Evolutionary conservation across 306 rosid genomes (phyloP).

Genomic region (Bauhinia variegata): DNA sequence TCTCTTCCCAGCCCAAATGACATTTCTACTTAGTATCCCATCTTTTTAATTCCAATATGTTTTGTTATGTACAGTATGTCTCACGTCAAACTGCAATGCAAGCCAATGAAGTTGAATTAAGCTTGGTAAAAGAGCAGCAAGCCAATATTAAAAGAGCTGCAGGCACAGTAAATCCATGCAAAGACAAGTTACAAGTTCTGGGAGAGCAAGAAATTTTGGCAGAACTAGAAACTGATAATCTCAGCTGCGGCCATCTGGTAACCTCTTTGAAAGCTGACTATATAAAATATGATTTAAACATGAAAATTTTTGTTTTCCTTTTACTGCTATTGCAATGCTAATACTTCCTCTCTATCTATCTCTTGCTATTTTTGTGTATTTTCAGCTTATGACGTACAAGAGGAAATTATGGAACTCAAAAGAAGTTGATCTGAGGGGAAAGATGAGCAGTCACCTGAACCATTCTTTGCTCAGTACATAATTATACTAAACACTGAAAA

Average conservation of each 20-base stretch:
- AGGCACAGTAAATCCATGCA: slow-evolving; percentile 44
- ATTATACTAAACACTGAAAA: slow-evolving; percentile 26
- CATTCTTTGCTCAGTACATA: slow-evolving; percentile 28
- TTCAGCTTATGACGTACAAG: slow-evolving; percentile 71
- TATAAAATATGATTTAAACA: not conserved
- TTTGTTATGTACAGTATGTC: slow-evolving; percentile 54
- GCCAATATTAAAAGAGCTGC: slow-evolving; percentile 33
- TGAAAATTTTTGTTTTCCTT: slow-evolving; percentile 6
- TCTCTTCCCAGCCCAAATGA: slow-evolving; percentile 25
- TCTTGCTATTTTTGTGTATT: slow-evolving; percentile 2
- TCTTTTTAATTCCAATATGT: slow-evolving; percentile 28
- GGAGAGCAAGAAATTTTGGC: slow-evolving; percentile 61
- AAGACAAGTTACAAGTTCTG: slow-evolving; percentile 46
- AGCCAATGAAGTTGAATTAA: slow-evolving; percentile 57
- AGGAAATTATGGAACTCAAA: slow-evolving; percentile 43
- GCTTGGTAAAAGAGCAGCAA: slow-evolving; percentile 48
- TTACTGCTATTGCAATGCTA: not conserved
- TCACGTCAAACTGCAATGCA: slow-evolving; percentile 46
- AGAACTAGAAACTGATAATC: slow-evolving; percentile 43
- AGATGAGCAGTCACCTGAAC: slow-evolving; percentile 8
- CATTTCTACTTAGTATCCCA: slow-evolving; percentile 9
- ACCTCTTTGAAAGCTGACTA: slow-evolving; percentile 27
- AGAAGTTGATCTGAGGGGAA: slow-evolving; percentile 34
- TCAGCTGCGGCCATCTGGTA: slow-evolving; percentile 63
- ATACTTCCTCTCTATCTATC: not conserved